Base-by-base conservation (phyloP, 805 yeast genomes). In the Candida loeiensis region DNA sequence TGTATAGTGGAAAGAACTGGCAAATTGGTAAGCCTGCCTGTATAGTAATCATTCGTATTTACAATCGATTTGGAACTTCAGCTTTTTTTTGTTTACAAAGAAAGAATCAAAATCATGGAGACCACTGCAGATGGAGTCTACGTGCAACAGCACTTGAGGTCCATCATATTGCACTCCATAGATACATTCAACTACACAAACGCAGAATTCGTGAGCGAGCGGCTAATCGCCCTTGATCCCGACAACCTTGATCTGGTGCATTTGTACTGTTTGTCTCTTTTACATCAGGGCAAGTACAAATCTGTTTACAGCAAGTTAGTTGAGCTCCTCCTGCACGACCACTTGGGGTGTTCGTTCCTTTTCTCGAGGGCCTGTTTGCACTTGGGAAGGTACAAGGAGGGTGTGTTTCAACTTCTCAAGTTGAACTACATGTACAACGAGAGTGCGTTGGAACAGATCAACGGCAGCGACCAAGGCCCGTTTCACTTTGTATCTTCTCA, bases 171-270 rank as follows among this genome's bases (percentile, higher is more conserved):
- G 57, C 84, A 86, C 52, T 75, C 83, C 9, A 59, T 88, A 28
- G 95, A 87, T 50, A 76, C 77, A 44, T 88, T 80, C 54, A 72
- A 85, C 45, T 64, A 76, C 33, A 63, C 69, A 11, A 84, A 90
- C 19, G 97, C 98, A 1, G 89, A 82, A 54, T 87, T 93, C 62
- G 81, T 91, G 4, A 79, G 89, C 13, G 98, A 93, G 58, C 70
- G 95, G 47, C 66, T 88, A 16, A 61, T 84, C 24, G 87, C 95
- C 2, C 74, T 77, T 37, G 72, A 72, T 34, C 67, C 70, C n/a
- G 59, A 69, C 27, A 74, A 77, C 45, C 58, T 74, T 4, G 86
- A 82, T 39, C 74, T 90, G 7, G 56, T 76, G 3, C 85, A 87
- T 57, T 64, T 89, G 28, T 80, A 85, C 54, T 87, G 85, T 12